phyloP scores from a whole-genome alignment of 2,329 filamentous ascomycete species.

The Colletotrichum nymphaeae region DNA sequence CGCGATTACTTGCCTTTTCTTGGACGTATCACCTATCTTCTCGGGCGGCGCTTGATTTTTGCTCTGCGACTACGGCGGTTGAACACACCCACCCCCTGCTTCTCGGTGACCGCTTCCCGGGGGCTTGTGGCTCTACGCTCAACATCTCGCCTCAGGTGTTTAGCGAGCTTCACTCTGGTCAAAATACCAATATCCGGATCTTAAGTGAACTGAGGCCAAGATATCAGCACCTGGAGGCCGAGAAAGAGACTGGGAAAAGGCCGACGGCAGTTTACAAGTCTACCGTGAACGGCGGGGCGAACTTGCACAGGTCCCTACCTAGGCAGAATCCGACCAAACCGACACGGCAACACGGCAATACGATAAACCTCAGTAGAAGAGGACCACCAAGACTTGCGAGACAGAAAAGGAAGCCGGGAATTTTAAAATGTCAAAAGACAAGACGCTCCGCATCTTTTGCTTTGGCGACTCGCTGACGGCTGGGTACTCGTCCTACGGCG shows the following conservation, averaged over 20 bases:
- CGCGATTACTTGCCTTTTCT: neutral
- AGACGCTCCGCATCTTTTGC: constrained; percentile 66
- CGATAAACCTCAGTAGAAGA: neutral
- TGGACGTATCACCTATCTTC: neutral
- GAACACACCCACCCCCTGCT: neutral
- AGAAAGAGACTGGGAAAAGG: neutral
- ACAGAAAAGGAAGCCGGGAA: neutral
- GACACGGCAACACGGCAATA: neutral
- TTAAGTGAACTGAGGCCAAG: neutral
- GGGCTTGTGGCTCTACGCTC: neutral
- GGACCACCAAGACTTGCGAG: neutral
- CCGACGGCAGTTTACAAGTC: neutral
- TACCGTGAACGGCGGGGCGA: neutral
- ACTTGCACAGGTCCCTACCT: neutral
- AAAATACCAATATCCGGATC: neutral
- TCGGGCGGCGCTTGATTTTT: neutral
- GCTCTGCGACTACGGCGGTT: neutral
- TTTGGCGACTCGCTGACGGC: constrained; percentile 74
- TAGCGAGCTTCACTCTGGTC: neutral
- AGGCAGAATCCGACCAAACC: neutral
- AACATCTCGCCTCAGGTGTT: neutral
- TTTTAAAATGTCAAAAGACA: constrained; percentile 11
- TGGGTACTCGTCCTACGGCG: constrained; percentile 60
- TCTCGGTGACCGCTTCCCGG: neutral
- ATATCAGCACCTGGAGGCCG: neutral